Conservation (phyloP, 306 rosid genomes). For the Sicyos baderoa region DNA sequence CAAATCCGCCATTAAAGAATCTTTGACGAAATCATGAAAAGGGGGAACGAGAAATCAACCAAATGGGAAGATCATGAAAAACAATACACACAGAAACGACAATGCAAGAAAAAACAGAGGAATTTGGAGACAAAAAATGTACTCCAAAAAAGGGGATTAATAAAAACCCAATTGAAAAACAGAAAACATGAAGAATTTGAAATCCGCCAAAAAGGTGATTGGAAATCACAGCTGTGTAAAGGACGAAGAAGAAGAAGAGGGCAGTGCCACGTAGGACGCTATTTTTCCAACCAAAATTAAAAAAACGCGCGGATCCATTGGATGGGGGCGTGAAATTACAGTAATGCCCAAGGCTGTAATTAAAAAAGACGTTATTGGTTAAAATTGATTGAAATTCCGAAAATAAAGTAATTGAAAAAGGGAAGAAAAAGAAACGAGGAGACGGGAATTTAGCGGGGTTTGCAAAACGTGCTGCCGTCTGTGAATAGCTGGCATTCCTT, state of each 20-base stretch:
- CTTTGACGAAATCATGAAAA: neutral
- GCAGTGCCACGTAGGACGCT: slow-evolving; percentile 28
- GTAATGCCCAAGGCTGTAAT: neutral
- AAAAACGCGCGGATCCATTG: slow-evolving; percentile 13
- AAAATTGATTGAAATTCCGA: neutral
- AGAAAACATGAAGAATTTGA: slow-evolving; percentile 17
- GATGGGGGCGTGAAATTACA: neutral
- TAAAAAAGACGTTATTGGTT: neutral
- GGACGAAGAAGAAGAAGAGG: neutral
- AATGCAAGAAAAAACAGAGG: neutral
- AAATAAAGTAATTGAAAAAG: neutral
- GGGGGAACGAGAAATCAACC: neutral
- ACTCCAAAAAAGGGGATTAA: neutral
- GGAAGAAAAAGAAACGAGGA: neutral
- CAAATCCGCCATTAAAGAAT: neutral
- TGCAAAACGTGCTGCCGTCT: slow-evolving; percentile 5
- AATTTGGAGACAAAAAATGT: neutral
- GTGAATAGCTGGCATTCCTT: slow-evolving; percentile 24
- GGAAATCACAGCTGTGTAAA: neutral
- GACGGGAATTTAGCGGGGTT: slow-evolving; percentile 10
- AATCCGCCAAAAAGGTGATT: slow-evolving; percentile 3
- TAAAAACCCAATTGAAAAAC: neutral
- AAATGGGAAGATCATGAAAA: neutral
- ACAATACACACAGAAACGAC: neutral
- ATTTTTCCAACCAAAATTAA: neutral